These are phyloP conservation scores for Sugiyamaella neomexicana DNA, from an alignment of 1,139 yeast genomes.

Conservation along the genomic window DNA sequence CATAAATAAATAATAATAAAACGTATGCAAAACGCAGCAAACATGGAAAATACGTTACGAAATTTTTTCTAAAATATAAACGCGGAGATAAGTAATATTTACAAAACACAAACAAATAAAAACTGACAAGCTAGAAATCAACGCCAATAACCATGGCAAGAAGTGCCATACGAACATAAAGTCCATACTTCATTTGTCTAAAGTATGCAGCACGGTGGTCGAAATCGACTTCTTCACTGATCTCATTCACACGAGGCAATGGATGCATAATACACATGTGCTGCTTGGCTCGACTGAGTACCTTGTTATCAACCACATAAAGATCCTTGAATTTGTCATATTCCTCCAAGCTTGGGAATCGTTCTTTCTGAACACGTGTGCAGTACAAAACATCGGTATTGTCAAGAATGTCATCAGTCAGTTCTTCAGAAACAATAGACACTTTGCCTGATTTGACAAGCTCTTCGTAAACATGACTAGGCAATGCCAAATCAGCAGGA, in stretches of 20 bases:
- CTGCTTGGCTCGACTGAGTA: constrained; percentile 88
- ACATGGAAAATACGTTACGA: constrained; percentile 16
- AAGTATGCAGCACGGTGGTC: constrained; percentile 99
- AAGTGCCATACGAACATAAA: constrained; percentile 97
- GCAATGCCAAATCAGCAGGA: constrained; percentile 84
- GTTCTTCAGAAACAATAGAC: constrained; percentile 66
- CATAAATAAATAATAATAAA: constrained; percentile 17
- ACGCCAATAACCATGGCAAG: constrained; percentile 94
- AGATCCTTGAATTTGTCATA: constrained; percentile 89
- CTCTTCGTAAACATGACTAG: constrained; percentile 66
- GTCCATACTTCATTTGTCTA: constrained; percentile 83
- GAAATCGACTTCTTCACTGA: constrained; percentile 96
- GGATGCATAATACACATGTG: constrained; percentile 99
- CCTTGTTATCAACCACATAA: constrained; percentile 89
- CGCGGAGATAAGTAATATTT: constrained; percentile 10
- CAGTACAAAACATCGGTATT: constrained; percentile 94
- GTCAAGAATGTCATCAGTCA: constrained; percentile 81
- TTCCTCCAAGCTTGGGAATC: constrained; percentile 73
- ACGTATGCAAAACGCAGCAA: constrained; percentile 17
- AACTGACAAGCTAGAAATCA: constrained; percentile 15
- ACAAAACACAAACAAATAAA: constrained; percentile 7
- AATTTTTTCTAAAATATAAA: constrained; percentile 16
- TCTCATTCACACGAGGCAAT: constrained; percentile 94
- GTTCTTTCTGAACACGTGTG: constrained; percentile 97
- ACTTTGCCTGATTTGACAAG: constrained; percentile 67